Base-by-base conservation (phyloP, 2,329 filamentous ascomycete species). In the Pestalotiopsis sp. region DNA sequence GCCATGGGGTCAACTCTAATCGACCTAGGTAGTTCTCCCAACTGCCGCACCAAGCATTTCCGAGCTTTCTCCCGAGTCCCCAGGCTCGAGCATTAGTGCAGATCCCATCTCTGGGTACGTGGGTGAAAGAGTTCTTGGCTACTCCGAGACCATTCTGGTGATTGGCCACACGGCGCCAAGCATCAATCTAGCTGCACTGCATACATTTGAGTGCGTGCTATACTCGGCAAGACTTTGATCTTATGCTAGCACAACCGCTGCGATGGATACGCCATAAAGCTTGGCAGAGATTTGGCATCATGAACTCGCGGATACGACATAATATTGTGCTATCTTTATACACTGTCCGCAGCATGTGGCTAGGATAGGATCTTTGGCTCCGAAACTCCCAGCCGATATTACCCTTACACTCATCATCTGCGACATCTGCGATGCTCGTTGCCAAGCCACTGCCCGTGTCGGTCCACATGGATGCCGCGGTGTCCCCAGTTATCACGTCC, bases 391-490 rank as follows among this genome's bases (percentile, higher is more conserved):
- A 52, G 45, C 45, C 45, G 45, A 52, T 17, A 52, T 52, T 52
- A 52, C 45, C 45, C n/a, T 52, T 52, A 52, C n/a, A 52, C 11
- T 52, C 45, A 52, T 52, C 45, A 52, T 52, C n/a, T 52, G 45
- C 45, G 45, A 52, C 45, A 52, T 52, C 17, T 52, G 45, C 17
- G 45, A 52, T 52, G 45, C 41, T 52, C 20, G 14, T n/a, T 52
- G 45, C 45, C 45, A 62, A 38, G 59, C 31, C 27, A 36, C 59
- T 62, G 59, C 59, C 31, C 59, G 25, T 36, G n/a, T 62, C 59
- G 59, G 31, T 39, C 31, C 27, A 23, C 59, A 39, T 62, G 38
- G 27, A 62, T 20, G 27, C 59, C 14, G 25, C 14, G 59, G 59
- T 20, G 5, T 12, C 31, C 31, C 27, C 38, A 9, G 17, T 52